phyloP scores from a whole-genome alignment of 495 filamentous ascomycete species.

The Durotheca rogersii region DNA sequence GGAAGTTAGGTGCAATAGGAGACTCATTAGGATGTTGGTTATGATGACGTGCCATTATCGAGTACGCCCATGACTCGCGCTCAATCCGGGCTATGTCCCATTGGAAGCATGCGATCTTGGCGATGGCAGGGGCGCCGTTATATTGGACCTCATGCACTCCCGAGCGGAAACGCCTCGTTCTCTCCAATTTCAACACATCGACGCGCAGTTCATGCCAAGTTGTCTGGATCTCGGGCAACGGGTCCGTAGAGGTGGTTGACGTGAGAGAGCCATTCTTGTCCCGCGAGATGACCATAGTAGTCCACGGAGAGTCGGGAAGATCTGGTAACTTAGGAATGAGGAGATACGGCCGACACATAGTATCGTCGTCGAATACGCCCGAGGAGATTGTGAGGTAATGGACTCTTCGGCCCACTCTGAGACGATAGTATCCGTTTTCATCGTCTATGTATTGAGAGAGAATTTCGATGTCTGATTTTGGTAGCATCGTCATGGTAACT shows the following conservation, averaged over 20 bases:
- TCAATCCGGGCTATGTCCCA: slow-evolving; percentile 13
- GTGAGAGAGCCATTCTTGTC: slow-evolving; percentile 9
- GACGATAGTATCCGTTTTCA: slow-evolving; percentile 5
- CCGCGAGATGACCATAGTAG: slow-evolving; percentile 6
- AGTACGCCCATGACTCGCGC: slow-evolving; percentile 20
- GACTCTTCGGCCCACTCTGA: slow-evolving; percentile 1
- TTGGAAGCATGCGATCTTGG: slow-evolving; percentile 20
- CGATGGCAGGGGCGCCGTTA: slow-evolving; percentile 8
- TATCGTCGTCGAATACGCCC: slow-evolving; percentile 17
- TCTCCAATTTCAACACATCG: slow-evolving; percentile 8
- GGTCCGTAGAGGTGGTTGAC: slow-evolving; percentile 1
- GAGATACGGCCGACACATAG: slow-evolving; percentile 10
- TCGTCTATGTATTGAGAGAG: slow-evolving; percentile 5
- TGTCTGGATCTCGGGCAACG: slow-evolving; percentile 8
- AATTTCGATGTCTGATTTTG: slow-evolving; percentile 7
- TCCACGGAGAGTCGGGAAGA: slow-evolving; percentile 11
- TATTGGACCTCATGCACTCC: slow-evolving; percentile 12
- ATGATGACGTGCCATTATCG: slow-evolving; percentile 2
- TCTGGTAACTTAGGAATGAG: slow-evolving; percentile 6
- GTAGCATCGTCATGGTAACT: no score
- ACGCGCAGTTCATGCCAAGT: slow-evolving; percentile 16
- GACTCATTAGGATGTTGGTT: slow-evolving; percentile 8
- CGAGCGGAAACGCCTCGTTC: slow-evolving; percentile 8
- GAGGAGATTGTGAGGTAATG: slow-evolving; percentile 12
- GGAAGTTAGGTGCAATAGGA: slow-evolving; percentile 33